Percentiles rank a stretch among this genome's conserved stretches.
Conservation (phyloP, 257 asterid genomes). For the Solanum ossicruentum region DNA sequence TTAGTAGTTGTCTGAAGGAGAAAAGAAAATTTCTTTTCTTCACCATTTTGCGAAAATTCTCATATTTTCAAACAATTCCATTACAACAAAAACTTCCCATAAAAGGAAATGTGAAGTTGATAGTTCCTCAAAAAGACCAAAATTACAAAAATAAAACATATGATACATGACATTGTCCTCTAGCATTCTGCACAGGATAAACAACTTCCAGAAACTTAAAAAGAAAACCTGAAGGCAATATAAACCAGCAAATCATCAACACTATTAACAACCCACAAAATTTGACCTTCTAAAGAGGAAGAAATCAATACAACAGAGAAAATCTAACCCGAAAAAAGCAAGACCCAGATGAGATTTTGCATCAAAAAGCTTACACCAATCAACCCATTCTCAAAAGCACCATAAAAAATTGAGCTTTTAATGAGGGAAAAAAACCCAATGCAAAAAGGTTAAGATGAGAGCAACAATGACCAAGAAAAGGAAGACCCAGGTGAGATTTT, state of each 20-base stretch:
- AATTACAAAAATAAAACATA: not conserved
- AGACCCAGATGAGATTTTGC: not conserved
- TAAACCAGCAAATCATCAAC: not conserved
- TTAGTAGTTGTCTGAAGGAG: not conserved
- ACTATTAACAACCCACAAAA: not conserved
- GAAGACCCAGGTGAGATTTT: conserved; percentile 12
- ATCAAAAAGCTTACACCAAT: not conserved
- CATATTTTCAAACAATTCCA: not conserved
- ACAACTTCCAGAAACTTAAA: not conserved
- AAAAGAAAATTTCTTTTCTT: not conserved
- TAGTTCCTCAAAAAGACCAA: not conserved
- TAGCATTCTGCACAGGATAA: not conserved
- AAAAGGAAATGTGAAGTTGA: not conserved
- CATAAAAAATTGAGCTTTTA: not conserved
- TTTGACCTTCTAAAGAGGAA: not conserved
- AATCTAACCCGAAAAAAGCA: not conserved
- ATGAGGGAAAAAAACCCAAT: not conserved
- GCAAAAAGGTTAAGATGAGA: not conserved
- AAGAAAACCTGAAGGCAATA: not conserved
- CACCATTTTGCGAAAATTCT: not conserved
- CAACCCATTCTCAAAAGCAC: not conserved
- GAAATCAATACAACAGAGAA: not conserved
- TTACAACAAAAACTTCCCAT: not conserved
- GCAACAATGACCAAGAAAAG: conserved; percentile 27
- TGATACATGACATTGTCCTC: not conserved